Base-by-base conservation (phyloP, 2,329 filamentous ascomycete genomes). In the Tolypocladium endophyticum region DNA sequence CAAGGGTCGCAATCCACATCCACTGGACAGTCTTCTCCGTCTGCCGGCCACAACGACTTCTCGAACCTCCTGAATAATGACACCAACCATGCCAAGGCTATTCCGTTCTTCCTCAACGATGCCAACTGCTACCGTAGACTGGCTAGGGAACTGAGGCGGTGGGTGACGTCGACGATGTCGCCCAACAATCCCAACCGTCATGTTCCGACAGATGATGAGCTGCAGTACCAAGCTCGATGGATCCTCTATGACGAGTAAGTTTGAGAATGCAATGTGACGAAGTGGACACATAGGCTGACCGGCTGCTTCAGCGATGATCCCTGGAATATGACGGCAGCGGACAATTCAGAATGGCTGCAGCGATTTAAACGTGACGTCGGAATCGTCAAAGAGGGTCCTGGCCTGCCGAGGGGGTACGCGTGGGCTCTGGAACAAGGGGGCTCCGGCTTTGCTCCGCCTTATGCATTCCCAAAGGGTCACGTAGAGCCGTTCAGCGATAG, bases 141-240 rank as follows among this genome's bases (percentile, higher is more conserved):
- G 23, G 79, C 79, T 0, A 76, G 75, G 45, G 82, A 84, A 60
- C 72, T 87, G 35, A 72, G 69, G 41, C 76, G 83, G 36, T 87
- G 77, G 68, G 79, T 81, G 3, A 73, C 73, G 18, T 74, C 79
- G 6, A 76, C 77, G 30, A 83, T 80, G 77, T 86, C 83, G 4
- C 71, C 79, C 0, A 83, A 86, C 64, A 86, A 86, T 62, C 84
- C 82, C 2, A 84, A 79, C 66, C 74, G 75, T 47, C 83, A 86
- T 61, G 72, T 81, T n/a, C 84, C 79, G 0, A 80, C 77, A 0
- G 84, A 87, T 63, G 77, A 81, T n/a, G 84, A 87, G 66, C 71
- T 87, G n/a, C 81, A 85, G 66, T 80, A 85, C 62, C 84, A 87
- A 66, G 82, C 84, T 2, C 78, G 84, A 23, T 86, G 82, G 81